These are phyloP conservation scores for Abrus pulchellus DNA, from an alignment of 306 rosid genomes.

Conservation along the genomic window DNA sequence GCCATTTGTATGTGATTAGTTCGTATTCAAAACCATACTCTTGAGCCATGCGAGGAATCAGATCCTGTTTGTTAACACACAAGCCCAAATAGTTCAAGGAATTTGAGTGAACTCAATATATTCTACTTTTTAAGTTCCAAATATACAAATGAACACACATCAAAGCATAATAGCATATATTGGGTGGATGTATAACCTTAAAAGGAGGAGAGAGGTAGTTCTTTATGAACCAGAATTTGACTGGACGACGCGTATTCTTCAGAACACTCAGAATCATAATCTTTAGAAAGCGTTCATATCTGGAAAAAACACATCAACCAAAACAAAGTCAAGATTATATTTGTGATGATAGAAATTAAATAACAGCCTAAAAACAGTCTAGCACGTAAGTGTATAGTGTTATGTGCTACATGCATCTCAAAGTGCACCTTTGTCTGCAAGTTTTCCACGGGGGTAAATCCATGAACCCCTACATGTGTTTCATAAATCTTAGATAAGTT, in stretches of 20 bases:
- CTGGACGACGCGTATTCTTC: conserved; percentile 92
- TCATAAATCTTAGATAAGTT: conserved; percentile 23
- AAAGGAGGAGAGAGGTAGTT: conserved; percentile 96
- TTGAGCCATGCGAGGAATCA: conserved; percentile 93
- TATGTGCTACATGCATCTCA: background rate
- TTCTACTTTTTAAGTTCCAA: conserved; percentile 27
- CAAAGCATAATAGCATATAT: conserved; percentile 16
- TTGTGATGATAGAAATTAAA: conserved; percentile 23
- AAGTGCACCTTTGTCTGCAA: background rate
- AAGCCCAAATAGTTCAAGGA: conserved; percentile 41
- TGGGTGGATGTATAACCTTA: conserved; percentile 66
- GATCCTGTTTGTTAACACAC: conserved; percentile 63
- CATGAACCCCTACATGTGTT: background rate
- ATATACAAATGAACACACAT: conserved; percentile 25
- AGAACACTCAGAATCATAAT: conserved; percentile 97
- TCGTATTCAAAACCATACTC: conserved; percentile 93
- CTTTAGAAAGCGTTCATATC: conserved; percentile 95
- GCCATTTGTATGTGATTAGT: conserved; percentile 97
- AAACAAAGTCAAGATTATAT: conserved; percentile 40
- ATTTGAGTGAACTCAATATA: conserved; percentile 33
- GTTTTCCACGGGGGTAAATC: background rate
- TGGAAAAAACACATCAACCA: conserved; percentile 56
- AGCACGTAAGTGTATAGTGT: background rate
- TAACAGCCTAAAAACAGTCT: background rate
- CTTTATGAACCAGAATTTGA: conserved; percentile 99